Percentiles rank a stretch among this genome's conserved stretches.
phyloP scores from a whole-genome alignment of 108 stramenopile species.

The Skeletonema grethae region DNA sequence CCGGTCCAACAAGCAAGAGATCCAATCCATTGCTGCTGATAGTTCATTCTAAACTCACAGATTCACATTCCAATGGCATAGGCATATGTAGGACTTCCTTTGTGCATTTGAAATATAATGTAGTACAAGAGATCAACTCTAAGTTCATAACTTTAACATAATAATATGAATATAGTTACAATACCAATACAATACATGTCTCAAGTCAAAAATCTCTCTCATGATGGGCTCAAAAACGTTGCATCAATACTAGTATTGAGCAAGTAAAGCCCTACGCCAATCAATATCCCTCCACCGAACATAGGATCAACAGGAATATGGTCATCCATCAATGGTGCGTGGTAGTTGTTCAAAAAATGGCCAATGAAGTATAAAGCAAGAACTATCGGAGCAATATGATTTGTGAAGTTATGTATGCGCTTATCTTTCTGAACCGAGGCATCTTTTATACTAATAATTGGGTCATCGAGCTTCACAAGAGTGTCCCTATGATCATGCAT shows the following conservation, averaged over 20 bases:
- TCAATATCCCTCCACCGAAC: conserved; percentile 20
- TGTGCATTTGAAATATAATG: not conserved
- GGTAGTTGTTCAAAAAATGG: conserved; percentile 10
- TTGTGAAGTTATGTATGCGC: conserved; percentile 20
- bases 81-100: not conserved
- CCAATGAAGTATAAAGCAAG: conserved; percentile 33
- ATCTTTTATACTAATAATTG: conserved; percentile 10
- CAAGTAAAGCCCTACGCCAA: conserved; percentile 22
- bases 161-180: not conserved
- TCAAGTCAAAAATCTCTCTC: not conserved
- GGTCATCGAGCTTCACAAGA: conserved; percentile 24
- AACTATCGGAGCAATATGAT: conserved; percentile 29
- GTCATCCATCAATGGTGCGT: not conserved
- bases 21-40: too few species aligned
- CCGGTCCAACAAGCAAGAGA: too few species aligned
- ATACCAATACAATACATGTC: not conserved
- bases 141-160: not conserved
- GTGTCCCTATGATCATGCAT: conserved; percentile 35
- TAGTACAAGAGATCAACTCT: not conserved
- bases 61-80: too few species aligned
- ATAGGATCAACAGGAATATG: conserved; percentile 24
- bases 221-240: conserved; percentile 31
- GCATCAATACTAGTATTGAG: conserved; percentile 33
- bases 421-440: not conserved
- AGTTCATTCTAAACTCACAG: too few species aligned